Evolutionary conservation across 352 stramenopile species (phyloP), one percentile per base, ranked within the genome.

Genomic region (Phytophthora hybrid): DNA sequence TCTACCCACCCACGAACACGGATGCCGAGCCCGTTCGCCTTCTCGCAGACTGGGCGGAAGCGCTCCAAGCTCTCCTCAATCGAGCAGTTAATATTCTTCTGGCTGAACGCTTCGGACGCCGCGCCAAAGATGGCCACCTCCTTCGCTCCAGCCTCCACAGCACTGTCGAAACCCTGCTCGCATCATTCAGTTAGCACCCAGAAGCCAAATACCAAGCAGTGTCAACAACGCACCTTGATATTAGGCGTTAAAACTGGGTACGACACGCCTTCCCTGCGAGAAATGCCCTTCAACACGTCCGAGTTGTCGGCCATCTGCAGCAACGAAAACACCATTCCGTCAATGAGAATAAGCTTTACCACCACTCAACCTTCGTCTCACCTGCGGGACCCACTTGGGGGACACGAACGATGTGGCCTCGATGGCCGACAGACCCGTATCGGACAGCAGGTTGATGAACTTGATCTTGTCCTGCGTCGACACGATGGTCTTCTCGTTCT

Each of bases 31-130:
- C 80, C 72, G 37, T 84, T 73, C 18, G 96, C 94, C 66, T 91
- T 91, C 21, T 97, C 88, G 44, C 90, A 92, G 26, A 99, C 92
- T 4, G 85, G 91, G 10, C 83, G 79, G 76, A 99, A 99, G 21
- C 97, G 92, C 51, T 98, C 83, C 1, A 99, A 71, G 54, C 94
- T 98, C 76, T 99, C 96, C 52, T 97, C 83, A 68, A 99, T 98
- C 9, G 86, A 98, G 73, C 97, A 99, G 80, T 99, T 99, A 73
- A 99, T 99, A 73, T 99, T 99, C 77, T 96, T 97, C 60, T 93
- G 81, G 46, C 93, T 98, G 74, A 99, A 99, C 23, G 84, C 80
- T 68, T 99, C 97, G 13, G 95, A 99, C 5, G 97, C 97, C 0
- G 97, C 94, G 8, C 83, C 96, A 73, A 99, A 99, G 67, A 99